Evolutionary conservation across 768 basidiomycete genomes (phyloP).

Genomic region (Mycena galericulata): DNA sequence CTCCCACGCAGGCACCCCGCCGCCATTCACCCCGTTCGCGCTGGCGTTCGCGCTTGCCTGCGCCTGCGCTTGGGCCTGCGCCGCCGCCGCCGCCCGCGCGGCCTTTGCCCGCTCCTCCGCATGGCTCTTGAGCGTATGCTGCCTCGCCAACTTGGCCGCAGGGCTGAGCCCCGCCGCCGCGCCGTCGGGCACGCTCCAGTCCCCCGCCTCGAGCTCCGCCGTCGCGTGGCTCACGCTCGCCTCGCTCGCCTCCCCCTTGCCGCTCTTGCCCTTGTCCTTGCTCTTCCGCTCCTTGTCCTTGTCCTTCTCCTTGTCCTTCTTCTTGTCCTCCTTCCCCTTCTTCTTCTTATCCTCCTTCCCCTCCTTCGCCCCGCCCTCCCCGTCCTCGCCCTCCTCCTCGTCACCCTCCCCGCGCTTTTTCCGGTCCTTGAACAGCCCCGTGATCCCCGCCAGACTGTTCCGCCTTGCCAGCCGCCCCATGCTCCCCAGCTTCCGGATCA

Average conservation of each 20-base stretch:
- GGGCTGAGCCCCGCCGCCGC: no score
- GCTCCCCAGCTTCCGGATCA: slow-evolving; percentile 94
- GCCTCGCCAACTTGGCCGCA: no score
- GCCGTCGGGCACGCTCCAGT: slow-evolving; percentile 70
- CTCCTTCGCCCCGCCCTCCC: slow-evolving; percentile 42
- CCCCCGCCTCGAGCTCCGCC: slow-evolving; percentile 83
- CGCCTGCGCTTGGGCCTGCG: slow-evolving; percentile 81
- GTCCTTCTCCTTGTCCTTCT: slow-evolving; percentile 65
- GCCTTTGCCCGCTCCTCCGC: no score
- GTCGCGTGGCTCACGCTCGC: slow-evolving; percentile 85
- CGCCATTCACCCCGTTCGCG: slow-evolving; percentile 52
- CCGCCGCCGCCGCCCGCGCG: slow-evolving; percentile 58
- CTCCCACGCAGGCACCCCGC: slow-evolving; percentile 80
- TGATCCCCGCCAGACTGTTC: slow-evolving; percentile 92
- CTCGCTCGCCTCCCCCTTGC: slow-evolving; percentile 73
- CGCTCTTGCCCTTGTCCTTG: slow-evolving; percentile 60
- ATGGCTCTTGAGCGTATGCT: no score
- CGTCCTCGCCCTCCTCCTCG: slow-evolving; percentile 57
- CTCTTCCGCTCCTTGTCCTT: slow-evolving; percentile 58
- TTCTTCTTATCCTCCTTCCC: slow-evolving; percentile 75
- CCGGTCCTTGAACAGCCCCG: slow-evolving; percentile 92
- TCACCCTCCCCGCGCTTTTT: slow-evolving; percentile 70
- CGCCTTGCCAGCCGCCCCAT: slow-evolving; percentile 90
- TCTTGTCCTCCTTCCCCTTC: slow-evolving; percentile 75
- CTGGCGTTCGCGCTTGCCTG: slow-evolving; percentile 89